Conservation (phyloP, 371 early-diverging fungal species). For the Syncephalastrum monosporum region DNA sequence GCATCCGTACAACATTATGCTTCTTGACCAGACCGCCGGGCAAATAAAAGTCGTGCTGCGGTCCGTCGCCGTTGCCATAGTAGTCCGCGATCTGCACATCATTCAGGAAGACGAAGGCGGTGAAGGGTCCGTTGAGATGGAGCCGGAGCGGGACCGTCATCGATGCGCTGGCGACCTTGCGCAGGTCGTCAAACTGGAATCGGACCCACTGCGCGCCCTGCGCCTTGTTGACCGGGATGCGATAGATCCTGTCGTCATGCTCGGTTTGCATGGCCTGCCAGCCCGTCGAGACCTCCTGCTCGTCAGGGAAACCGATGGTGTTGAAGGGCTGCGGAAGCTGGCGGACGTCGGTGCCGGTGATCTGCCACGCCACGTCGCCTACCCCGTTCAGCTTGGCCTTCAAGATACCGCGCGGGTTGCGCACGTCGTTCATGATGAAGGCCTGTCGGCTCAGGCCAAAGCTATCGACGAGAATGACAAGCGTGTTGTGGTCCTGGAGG, state of each 20-base stretch:
- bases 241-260: slow-evolving; percentile 8
- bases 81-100: slow-evolving; percentile 66
- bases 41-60: slow-evolving; percentile 75
- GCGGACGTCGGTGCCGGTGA: slow-evolving; percentile 80
- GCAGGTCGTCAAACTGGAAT: slow-evolving; percentile 33
- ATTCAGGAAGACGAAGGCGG: slow-evolving; percentile 65
- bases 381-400: slow-evolving; percentile 55
- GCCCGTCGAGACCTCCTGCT: slow-evolving; percentile 28
- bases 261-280: slow-evolving; percentile 16
- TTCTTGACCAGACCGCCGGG: slow-evolving; percentile 57
- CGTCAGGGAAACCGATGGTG: slow-evolving; percentile 79
- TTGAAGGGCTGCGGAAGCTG: slow-evolving; percentile 52
- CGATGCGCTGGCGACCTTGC: slow-evolving; percentile 17
- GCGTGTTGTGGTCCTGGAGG: slow-evolving; percentile 43
- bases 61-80: slow-evolving; percentile 73
- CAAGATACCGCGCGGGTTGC: slow-evolving; percentile 75
- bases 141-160: slow-evolving; percentile 62
- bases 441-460: slow-evolving; percentile 78
- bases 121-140: slow-evolving; percentile 62
- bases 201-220: slow-evolving; percentile 41
- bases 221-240: slow-evolving; percentile 16
- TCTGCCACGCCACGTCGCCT: slow-evolving; percentile 54
- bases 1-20: slow-evolving; percentile 28
- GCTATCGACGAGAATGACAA: slow-evolving; percentile 74
- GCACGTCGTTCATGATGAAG: slow-evolving; percentile 74